Percentiles rank a stretch among this genome's conserved stretches.
phyloP scores from a whole-genome alignment of 805 yeast genomes.

The Nakazawaea populi region DNA sequence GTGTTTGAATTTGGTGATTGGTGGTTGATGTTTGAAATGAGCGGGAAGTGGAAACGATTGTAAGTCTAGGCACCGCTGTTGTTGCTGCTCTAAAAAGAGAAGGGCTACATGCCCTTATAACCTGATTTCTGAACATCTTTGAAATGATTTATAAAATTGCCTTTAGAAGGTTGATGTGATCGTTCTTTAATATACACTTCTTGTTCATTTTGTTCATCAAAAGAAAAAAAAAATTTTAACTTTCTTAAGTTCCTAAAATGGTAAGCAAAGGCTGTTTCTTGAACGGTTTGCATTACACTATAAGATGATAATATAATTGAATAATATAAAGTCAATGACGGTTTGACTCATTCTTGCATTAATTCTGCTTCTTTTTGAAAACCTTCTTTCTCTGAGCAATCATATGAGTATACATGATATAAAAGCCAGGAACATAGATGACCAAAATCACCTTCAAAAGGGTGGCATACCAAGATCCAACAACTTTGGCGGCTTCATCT shows the following conservation, averaged over 20 bases:
- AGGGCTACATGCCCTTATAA: not conserved
- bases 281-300: not conserved
- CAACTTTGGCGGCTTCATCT: conserved; percentile 52
- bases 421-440: conserved; percentile 83
- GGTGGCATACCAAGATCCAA: conserved; percentile 47
- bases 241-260: not conserved
- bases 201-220: not conserved
- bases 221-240: not conserved
- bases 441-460: conserved; percentile 51
- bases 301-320: not conserved
- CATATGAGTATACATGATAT: conserved; percentile 82
- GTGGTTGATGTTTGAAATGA: conserved; percentile 3
- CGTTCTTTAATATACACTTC: too few species aligned
- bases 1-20: conserved; percentile 4
- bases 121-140: not conserved
- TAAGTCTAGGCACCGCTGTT: not conserved
- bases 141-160: not conserved
- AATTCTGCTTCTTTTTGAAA: conserved; percentile 33
- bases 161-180: too few species aligned
- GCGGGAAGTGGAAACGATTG: not conserved
- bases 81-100: not conserved
- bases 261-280: not conserved
- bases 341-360: too few species aligned
- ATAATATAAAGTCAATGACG: too few species aligned
- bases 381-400: conserved; percentile 80